Base-by-base conservation (phyloP, 192 early-diverging fungal genomes). In the Podila minutissima region DNA sequence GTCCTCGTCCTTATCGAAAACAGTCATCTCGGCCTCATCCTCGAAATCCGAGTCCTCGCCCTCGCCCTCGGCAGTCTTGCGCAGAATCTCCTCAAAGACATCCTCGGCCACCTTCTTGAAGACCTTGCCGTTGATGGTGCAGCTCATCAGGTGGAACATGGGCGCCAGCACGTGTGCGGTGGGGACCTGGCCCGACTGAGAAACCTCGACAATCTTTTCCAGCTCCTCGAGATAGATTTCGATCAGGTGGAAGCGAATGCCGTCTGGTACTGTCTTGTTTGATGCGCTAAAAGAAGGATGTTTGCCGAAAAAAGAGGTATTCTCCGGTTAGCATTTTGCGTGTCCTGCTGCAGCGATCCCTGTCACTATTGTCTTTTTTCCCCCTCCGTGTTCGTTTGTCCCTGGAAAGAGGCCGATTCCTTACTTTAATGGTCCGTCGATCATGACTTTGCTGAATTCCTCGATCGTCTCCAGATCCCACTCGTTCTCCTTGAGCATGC, bases 181-280 rank as follows among this genome's bases (percentile, higher is more conserved):
- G 10, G 86, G 88, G 29, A 89, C 75, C 17, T 84, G 55, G 31
- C 71, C 73, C 20, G 72, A 72, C 13, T 82, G 83, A 35, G 83
- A 73, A 48, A 83, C 79, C n/a, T 82, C 71, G 12, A 92, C 75
- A 5, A 87, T 82, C 55, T 92, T 91, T 60, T 91, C 86, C 38
- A 94, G 74, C 77, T 95, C 93, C 2, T 91, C 89, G 57, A 94
- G 71, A 83, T 89, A 94, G 24, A 90, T 88, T 83, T 94, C 92
- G 37, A 86, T 74, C 51, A 91, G 77, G 63, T 95, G 94, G 79
- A 91, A 95, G 49, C 88, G 68, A 60, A 95, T 88, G 0, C 88
- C 82, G 67, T 92, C 90, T 10, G 94, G 91, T 50, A 92, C 83
- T 59, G 81, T 88, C n/a, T 79, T 66, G 68, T 87, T 86, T 57